Evolutionary conservation across 306 rosid genomes (phyloP), one percentile per base, ranked within the genome.

Genomic region (Fagus sylvatica): DNA sequence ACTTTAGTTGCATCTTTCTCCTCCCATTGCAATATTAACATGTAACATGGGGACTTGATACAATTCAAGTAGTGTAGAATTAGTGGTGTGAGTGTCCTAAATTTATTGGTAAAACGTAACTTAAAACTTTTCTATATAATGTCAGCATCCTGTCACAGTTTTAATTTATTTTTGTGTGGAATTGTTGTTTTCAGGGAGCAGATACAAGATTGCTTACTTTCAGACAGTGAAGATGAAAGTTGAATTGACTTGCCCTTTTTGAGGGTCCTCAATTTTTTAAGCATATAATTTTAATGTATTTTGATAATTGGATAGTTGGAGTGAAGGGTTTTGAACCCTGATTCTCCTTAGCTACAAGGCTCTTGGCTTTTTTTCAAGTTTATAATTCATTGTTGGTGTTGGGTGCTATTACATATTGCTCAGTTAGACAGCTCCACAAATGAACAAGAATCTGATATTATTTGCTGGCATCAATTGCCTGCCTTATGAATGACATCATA

Each of bases 191-290:
- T 74, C 97, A 95, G 97, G 87, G 93, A 90, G 61, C 92, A 95
- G 85, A 86, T 95, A 77, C 90, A 89, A 86, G 97, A 92, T 80
- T 94, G 87, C 81, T 82, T 94, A 80, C 91, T 94, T 70, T 89
- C 93, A 33, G 93, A 95, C 75, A 70, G 80, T 68, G 93, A 92
- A 85, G 92, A 81, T 65, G 93, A 92, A 80, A 82, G 84, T 6
- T 89, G 84, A 80, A 57, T 61, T 49, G 34, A 57, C 36, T 61
- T 51, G 32, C 28, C 59, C 49, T 59, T 71, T 56, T n/a, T 4
- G 54, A 15, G 81, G 64, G 77, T 39, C 77, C 72, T 76, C 7
- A 10, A 64, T 64, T 17, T 64, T 64, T 34, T 8, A 64, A 64
- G 42, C 30, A 7, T n/a, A n/a, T n/a, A n/a, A n/a, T n/a, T n/a